Evolutionary conservation across 305 asterid genomes (phyloP), one percentile per base, ranked within the genome.

Genomic region (Ajuga reptans): DNA sequence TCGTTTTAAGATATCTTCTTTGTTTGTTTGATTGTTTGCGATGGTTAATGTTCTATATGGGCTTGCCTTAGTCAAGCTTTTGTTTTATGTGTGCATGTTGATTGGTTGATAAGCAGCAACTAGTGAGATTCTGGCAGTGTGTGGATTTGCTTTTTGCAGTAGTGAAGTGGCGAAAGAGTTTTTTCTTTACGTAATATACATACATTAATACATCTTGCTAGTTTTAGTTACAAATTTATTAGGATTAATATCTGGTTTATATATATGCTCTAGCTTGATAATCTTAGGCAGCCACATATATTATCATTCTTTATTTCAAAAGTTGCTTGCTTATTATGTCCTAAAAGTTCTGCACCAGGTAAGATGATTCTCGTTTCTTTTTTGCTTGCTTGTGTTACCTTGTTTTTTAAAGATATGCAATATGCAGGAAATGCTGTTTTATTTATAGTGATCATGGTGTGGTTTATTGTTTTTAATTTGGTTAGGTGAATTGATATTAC

Each of bases 21-120:
- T 66, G 27, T 10, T 61, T 16, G 15, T 58, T 49, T 75, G 53
- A 60, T 59, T 56, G 60, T 16, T 63, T 74, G 58, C 37, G 63
- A 18, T 68, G 54, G 17, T 68, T 57, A 16, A 36, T 67, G 6
- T 5, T 51, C 57, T 66, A 10, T 36, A 21, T 62, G 41, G 77
- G 43, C 29, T 64, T n/a, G 39, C 53, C 69, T 72, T 18, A 36
- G 24, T 41, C 42, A 37, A 54, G 51, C 62, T 24, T 54, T 12
- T 58, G 33, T 21, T 5, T 27, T 3, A 61, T 15, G 16, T 24
- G 66, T 53, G 55, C 72, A 7, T 58, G 33, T 34, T 41, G 36
- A 9, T 68, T 64, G 68, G 54, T 65, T 75, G 60, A 24, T 67
- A 15, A 9, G 61, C 24, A 4, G 27, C 27, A 21, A 21, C 27